Evolutionary conservation across 169 alveolate genomes (phyloP), one percentile per base, ranked within the genome.

Genomic region (Plasmodium berghei): DNA sequence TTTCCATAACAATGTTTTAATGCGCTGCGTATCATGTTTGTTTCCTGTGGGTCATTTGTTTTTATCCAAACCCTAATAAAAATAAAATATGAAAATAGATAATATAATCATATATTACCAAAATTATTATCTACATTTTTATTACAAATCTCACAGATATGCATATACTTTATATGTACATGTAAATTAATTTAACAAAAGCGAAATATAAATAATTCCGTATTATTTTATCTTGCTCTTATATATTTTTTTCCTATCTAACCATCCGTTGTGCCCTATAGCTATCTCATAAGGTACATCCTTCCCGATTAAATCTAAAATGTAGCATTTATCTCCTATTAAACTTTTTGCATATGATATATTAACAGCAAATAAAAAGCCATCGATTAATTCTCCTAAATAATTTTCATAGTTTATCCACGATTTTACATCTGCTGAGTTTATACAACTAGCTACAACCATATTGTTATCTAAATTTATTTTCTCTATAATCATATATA

Each of bases 241-340:
- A 28, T 20, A 34, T 18, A n/a, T 16, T 70, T 20, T 48, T 49
- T 10, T 8, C 42, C 8, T n/a, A 2, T 49, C 75, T 48, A 28
- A 93, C 96, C 95, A 18, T 48, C 96, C 96, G 75, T 93, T 93
- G 24, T 92, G 91, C 9, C 96, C 96, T 10, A 93, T 67, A 6
- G 95, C 96, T 14, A 93, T 85, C 62, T 93, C 95, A 66, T 86
- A 93, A 62, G 90, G 90, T 64, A 88, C 67, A 20, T 77, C 74
- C 12, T 42, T 54, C 1, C 93, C 94, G 59, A 91, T 91, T 54
- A 87, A 80, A 46, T 91, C 92, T 42, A 93, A 88, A 49, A 93
- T 83, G 83, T 87, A 87, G 58, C 95, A 93, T 42, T 48, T 70
- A 18, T 74, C 88, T 56, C 92, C 88, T 34, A 74, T 67, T 54